Evolutionary conservation across 2,329 filamentous ascomycete genomes (phyloP).

Genomic region (Erysiphe neolycopersici): DNA sequence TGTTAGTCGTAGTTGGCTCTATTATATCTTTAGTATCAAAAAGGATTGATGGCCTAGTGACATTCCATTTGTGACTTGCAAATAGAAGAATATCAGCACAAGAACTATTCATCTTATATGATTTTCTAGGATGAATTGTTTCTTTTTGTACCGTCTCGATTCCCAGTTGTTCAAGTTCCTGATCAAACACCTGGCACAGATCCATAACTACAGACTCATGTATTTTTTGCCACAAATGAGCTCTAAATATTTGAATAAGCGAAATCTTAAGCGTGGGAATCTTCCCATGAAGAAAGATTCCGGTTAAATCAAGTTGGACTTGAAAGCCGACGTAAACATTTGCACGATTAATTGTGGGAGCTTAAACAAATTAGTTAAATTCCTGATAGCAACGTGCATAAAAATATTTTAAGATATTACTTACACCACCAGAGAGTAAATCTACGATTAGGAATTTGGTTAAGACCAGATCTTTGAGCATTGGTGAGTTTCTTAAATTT

Average conservation of each 20-base stretch:
- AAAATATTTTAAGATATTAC: neutral
- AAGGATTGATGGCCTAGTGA: slow-evolving; percentile 72
- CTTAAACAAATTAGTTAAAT: neutral
- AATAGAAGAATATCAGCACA: slow-evolving; percentile 94
- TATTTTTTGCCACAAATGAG: slow-evolving; percentile 99
- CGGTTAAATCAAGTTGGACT: slow-evolving; percentile 88
- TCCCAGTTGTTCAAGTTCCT: slow-evolving; percentile 80
- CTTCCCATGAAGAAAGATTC: slow-evolving; percentile 97
- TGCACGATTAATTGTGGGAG: slow-evolving; percentile 66
- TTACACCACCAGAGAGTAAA: slow-evolving; percentile 88
- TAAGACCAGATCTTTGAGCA: slow-evolving; percentile 83
- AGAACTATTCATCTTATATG: slow-evolving; percentile 99
- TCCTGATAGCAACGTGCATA: neutral
- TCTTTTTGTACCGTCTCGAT: slow-evolving; percentile 98
- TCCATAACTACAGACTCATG: slow-evolving; percentile 99
- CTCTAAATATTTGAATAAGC: slow-evolving; percentile 95
- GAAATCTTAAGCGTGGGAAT: slow-evolving; percentile 97
- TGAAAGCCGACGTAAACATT: slow-evolving; percentile 99
- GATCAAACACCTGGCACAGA: slow-evolving; percentile 92
- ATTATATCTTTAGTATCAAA: slow-evolving; percentile 95
- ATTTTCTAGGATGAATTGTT: slow-evolving; percentile 95
- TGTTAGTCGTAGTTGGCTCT: slow-evolving; percentile 83
- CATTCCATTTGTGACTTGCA: slow-evolving; percentile 96
- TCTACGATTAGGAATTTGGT: slow-evolving; percentile 94
- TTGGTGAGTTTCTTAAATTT: slow-evolving; percentile 99